A percentile compares a stretch with the other conserved stretches of the same genome.
phyloP scores from a whole-genome alignment of 306 rosid genomes.

The Sechiopsis laciniata region DNA sequence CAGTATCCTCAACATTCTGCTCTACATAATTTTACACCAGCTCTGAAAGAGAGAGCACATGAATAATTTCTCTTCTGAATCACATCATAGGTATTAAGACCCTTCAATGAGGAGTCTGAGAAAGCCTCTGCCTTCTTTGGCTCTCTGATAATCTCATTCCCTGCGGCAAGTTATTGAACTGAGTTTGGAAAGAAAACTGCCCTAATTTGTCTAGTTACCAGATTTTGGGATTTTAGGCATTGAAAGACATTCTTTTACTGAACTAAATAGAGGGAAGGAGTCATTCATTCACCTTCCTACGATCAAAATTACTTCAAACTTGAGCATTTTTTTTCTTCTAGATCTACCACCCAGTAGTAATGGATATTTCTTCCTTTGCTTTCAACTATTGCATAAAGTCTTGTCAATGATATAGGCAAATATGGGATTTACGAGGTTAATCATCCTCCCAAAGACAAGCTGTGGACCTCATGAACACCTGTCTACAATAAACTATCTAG shows the following conservation, averaged over 20 bases:
- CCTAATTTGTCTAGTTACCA: background rate
- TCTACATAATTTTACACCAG: background rate
- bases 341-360: background rate
- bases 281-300: too few species aligned
- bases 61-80: background rate
- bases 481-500: background rate
- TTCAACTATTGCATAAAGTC: background rate
- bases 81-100: background rate
- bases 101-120: background rate
- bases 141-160: background rate
- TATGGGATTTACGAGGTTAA: background rate
- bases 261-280: too few species aligned
- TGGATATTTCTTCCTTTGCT: background rate
- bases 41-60: background rate
- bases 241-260: background rate
- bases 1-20: background rate
- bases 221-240: background rate
- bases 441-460: background rate
- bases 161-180: background rate
- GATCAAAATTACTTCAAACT: constrained; percentile 2
- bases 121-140: background rate
- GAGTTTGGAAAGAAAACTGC: background rate
- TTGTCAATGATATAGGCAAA: background rate
- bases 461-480: background rate
- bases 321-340: background rate